Conservation (phyloP, 345 rosid species). For the Populus alba region DNA sequence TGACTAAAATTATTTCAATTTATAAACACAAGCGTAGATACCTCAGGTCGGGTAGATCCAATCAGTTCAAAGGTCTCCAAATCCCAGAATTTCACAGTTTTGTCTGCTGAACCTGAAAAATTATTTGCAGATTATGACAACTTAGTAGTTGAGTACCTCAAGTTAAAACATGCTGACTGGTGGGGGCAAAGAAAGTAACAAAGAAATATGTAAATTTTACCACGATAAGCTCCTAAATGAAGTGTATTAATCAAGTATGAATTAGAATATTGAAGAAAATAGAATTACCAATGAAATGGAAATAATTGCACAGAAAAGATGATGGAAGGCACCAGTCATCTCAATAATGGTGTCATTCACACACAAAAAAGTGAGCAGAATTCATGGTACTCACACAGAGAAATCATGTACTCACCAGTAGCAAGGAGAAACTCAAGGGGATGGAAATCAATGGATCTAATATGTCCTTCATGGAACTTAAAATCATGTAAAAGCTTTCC, state of each 20-base stretch:
- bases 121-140: constrained; percentile 16
- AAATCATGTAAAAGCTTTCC: constrained; percentile 97
- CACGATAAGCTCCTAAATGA: not conserved
- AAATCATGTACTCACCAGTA: constrained; percentile 56
- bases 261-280: not conserved
- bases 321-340: not conserved
- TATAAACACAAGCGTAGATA: constrained; percentile 25
- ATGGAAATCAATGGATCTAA: constrained; percentile 84
- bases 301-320: not conserved
- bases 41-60: constrained; percentile 95
- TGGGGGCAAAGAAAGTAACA: not conserved
- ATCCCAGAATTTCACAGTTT: constrained; percentile 98
- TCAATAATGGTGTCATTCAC: not conserved
- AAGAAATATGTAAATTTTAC: not conserved
- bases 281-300: not conserved
- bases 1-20: not conserved
- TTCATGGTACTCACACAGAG: not conserved
- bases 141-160: not conserved
- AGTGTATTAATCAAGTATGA: not conserved
- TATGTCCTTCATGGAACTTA: constrained; percentile 84
- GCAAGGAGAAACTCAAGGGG: constrained; percentile 96
- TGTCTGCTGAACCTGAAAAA: constrained; percentile 88
- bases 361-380: constrained; percentile 2
- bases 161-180: not conserved
- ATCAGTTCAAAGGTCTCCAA: constrained; percentile 96